phyloP scores from a whole-genome alignment of 768 basidiomycete genomes.

The Xerocomus brunneocitrinus region DNA sequence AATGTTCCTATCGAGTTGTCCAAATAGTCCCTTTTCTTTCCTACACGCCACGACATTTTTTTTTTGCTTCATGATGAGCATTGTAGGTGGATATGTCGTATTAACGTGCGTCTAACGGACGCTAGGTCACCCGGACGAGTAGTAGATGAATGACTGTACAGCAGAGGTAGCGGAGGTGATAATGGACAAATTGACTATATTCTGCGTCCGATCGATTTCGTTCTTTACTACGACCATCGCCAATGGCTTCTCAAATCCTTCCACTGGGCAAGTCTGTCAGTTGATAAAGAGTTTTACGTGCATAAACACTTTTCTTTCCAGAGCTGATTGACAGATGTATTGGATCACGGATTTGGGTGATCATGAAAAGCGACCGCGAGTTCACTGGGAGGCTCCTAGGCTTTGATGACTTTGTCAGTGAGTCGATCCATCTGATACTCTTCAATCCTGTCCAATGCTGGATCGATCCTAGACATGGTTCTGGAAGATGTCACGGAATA shows the following conservation, averaged over 20 bases:
- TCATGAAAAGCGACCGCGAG: slow-evolving; percentile 97
- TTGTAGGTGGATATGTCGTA: slow-evolving; percentile 14
- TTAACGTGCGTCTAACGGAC: slow-evolving; percentile 32
- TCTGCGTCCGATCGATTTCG: not conserved
- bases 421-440: slow-evolving; percentile 37
- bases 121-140: slow-evolving; percentile 19
- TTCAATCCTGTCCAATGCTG: not conserved
- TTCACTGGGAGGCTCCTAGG: slow-evolving; percentile 93
- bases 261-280: slow-evolving; percentile 61
- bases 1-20: slow-evolving; percentile 8
- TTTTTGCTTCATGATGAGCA: slow-evolving; percentile 22
- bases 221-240: slow-evolving; percentile 2
- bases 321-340: slow-evolving; percentile 98
- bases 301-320: slow-evolving; percentile 25
- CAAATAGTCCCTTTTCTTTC: slow-evolving; percentile 10
- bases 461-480: slow-evolving; percentile 66
- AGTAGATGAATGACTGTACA: slow-evolving; percentile 17
- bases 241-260: slow-evolving; percentile 90
- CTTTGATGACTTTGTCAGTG: slow-evolving; percentile 99
- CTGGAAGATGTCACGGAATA: slow-evolving; percentile 96
- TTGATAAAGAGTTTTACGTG: not conserved
- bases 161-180: slow-evolving; percentile 14
- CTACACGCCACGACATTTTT: slow-evolving; percentile 10
- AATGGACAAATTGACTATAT: slow-evolving; percentile 4
- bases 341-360: slow-evolving; percentile 94